Base-by-base conservation (phyloP, 2,329 filamentous ascomycete species). In the Colletotrichum liriopes region DNA sequence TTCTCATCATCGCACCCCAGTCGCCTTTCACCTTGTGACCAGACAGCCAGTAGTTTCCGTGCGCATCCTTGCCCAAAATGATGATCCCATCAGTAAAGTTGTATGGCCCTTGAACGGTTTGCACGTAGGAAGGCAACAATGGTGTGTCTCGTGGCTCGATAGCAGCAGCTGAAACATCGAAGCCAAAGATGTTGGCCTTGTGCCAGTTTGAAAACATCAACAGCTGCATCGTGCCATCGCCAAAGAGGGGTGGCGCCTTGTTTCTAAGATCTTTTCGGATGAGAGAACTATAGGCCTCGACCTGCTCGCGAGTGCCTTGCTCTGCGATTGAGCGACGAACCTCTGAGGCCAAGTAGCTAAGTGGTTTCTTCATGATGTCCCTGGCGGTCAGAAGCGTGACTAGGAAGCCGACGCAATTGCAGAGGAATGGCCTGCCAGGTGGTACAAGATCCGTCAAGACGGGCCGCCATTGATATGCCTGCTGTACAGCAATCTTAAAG, bases 171-270 rank as follows among this genome's bases (percentile, higher is more conserved):
- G 49, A 51, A 8, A 29, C 5, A 51, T 51, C 23, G 23, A 51
- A 51, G 1, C 49, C 23, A 14, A 8, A 51, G 7, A 51, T 8
- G 0, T 51, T 51, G 12, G 49, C 49, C 14, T 29, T 29, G 14
- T 7, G 2, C 23, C 49, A 51, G 6, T 51, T 51, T 16, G 23
- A 51, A 29, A 29, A 32, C 29, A 32, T 32, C 29, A 82, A 23
- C 62, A 79, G 67, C 45, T 79, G 75, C 80, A 82, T 82, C 32
- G 72, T 74, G 29, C 74, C 70, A 14, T 78, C 75, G 7, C 80
- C 80, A 55, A 82, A 81, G 37, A 81, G 75, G 0, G 80, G 77
- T 1, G 80, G 75, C 20, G 76, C 65, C 6, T 77, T 76, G 76
- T 76, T 32, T 75, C 71, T 9, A 67, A 45, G 45, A 12, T 52